Conservation (phyloP, 495 filamentous ascomycete species). For the Neurospora sp. region DNA sequence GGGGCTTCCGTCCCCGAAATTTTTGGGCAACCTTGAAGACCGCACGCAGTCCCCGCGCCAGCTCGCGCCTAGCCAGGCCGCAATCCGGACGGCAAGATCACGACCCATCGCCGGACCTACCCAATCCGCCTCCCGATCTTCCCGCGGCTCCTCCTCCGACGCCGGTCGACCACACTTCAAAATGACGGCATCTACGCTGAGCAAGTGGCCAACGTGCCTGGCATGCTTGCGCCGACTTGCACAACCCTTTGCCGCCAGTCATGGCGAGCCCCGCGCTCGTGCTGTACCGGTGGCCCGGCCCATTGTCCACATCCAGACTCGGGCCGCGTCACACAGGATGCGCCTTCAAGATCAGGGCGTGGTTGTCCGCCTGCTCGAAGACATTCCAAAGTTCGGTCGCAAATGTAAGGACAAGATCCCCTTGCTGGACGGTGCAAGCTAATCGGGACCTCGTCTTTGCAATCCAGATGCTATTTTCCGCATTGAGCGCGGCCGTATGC, state of each 20-base stretch:
- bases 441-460: not conserved
- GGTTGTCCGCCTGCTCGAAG: conserved; percentile 48
- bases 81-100: not conserved
- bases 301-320: conserved; percentile 11
- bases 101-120: not conserved
- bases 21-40: not conserved
- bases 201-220: conserved; percentile 19
- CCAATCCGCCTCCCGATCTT: not conserved
- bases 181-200: conserved; percentile 12
- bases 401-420: conserved; percentile 34
- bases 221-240: conserved; percentile 19
- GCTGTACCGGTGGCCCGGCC: not conserved
- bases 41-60: not conserved
- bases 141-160: not conserved
- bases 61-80: not conserved
- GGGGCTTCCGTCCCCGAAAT: not conserved
- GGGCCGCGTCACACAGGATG: conserved; percentile 17
- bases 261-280: conserved; percentile 2
- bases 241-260: conserved; percentile 11
- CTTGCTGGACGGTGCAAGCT: not conserved
- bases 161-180: not conserved
- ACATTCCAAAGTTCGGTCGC: conserved; percentile 50
- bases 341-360: conserved; percentile 32
- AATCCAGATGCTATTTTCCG: conserved; percentile 34
- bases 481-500: conserved; percentile 36